These are phyloP conservation scores for Polygonum aviculare DNA, from an alignment of 148 eudicot genomes.

Conservation along the genomic window DNA sequence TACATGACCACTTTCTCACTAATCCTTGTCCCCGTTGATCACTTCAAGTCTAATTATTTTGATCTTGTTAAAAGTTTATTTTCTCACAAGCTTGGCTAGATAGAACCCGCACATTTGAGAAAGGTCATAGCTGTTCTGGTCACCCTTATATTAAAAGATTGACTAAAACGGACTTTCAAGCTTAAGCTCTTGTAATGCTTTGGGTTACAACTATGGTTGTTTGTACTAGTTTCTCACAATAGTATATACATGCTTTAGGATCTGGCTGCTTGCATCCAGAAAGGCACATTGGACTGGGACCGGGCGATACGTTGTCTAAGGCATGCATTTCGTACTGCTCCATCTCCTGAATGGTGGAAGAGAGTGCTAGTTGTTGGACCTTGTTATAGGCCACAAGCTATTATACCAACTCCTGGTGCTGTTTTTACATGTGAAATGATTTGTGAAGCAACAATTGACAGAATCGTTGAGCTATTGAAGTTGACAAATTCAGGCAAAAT, in stretches of 20 bases:
- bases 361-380: slow-evolving; percentile 89
- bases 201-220: not conserved
- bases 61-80: not conserved
- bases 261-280: slow-evolving; percentile 79
- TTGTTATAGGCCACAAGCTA: slow-evolving; percentile 50
- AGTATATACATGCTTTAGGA: slow-evolving; percentile 37
- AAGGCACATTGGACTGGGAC: slow-evolving; percentile 95
- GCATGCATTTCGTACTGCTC: slow-evolving; percentile 90
- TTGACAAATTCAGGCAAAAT: slow-evolving; percentile 83
- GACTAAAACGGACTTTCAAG: not conserved
- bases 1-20: not conserved
- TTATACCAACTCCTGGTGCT: slow-evolving; percentile 73
- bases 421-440: slow-evolving; percentile 96
- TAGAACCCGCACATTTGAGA: not conserved
- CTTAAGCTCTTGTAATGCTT: not conserved
- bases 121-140: not conserved
- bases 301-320: slow-evolving; percentile 88
- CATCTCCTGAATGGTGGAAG: slow-evolving; percentile 99
- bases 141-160: not conserved
- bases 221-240: not conserved
- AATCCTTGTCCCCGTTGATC: not conserved
- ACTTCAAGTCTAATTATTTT: not conserved
- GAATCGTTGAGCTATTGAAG: slow-evolving; percentile 84
- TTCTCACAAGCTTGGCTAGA: not conserved
- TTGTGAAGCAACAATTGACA: slow-evolving; percentile 85